phyloP scores from a whole-genome alignment of 2,329 filamentous ascomycete species.

The Aureobasidium zeae region DNA sequence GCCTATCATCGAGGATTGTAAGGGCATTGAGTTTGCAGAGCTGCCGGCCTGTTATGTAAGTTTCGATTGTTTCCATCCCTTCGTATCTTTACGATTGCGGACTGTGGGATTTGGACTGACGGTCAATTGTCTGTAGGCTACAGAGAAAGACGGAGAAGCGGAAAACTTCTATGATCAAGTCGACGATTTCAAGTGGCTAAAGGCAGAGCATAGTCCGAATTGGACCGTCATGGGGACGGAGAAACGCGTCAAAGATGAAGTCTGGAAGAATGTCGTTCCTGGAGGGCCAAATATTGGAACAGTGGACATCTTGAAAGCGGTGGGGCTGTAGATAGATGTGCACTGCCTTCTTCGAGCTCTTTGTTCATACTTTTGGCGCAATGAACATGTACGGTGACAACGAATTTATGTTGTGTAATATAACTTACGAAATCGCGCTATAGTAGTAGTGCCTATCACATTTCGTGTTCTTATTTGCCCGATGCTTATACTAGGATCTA shows the following conservation, averaged over 20 bases:
- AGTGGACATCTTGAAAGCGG: constrained; percentile 53
- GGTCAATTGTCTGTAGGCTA: too few species aligned
- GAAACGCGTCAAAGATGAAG: constrained; percentile 21
- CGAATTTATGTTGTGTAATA: too few species aligned
- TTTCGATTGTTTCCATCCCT: constrained; percentile 19
- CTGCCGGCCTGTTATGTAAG: constrained; percentile 62
- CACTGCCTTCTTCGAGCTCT: too few species aligned
- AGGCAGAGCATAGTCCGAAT: constrained; percentile 75
- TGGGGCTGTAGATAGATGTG: background rate
- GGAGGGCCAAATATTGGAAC: constrained; percentile 54
- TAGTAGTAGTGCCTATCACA: too few species aligned
- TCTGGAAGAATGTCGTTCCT: constrained; percentile 37
- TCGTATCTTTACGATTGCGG: background rate
- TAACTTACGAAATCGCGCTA: too few species aligned
- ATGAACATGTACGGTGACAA: too few species aligned
- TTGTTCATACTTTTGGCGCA: too few species aligned
- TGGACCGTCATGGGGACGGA: constrained; percentile 63
- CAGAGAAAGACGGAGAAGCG: constrained; percentile 23
- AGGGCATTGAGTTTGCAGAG: constrained; percentile 65
- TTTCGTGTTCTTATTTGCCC: too few species aligned
- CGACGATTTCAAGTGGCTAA: constrained; percentile 97
- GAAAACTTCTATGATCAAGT: constrained; percentile 78
- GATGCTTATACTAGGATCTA: too few species aligned
- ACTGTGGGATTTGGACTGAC: constrained; percentile 27
- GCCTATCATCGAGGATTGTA: constrained; percentile 90